Evolutionary conservation across 2,329 filamentous ascomycete species (phyloP).

Genomic region (Fusarium illudens): DNA sequence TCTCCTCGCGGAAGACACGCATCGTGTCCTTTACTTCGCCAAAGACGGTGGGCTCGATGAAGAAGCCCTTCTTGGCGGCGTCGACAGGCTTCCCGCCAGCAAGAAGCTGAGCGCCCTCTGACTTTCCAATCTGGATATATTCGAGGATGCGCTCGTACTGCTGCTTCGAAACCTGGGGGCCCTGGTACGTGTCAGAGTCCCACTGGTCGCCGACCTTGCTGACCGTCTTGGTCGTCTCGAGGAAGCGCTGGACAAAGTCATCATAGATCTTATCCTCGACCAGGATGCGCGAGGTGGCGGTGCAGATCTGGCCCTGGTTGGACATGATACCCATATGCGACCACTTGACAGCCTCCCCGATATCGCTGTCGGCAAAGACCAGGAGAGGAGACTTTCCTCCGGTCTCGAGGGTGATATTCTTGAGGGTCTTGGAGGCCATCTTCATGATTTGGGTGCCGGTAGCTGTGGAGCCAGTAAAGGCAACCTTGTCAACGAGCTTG

Average conservation of each 20-base stretch:
- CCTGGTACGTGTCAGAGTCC: constrained; percentile 49
- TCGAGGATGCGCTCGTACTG: constrained; percentile 73
- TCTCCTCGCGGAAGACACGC: constrained; percentile 90
- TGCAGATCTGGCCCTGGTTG: constrained; percentile 71
- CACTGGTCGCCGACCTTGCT: constrained; percentile 48
- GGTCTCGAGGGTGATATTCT: constrained; percentile 67
- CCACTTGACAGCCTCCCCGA: constrained; percentile 77
- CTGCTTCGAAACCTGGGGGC: constrained; percentile 63
- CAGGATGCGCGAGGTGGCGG: constrained; percentile 80
- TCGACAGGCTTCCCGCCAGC: constrained; percentile 47
- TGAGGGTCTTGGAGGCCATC: constrained; percentile 72
- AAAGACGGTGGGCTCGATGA: constrained; percentile 89
- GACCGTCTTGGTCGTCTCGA: constrained; percentile 69
- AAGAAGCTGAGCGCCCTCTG: constrained; percentile 40
- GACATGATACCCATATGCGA: constrained; percentile 73
- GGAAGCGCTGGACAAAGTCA: constrained; percentile 80
- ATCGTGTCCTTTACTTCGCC: constrained; percentile 70
- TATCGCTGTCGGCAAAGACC: constrained; percentile 77
- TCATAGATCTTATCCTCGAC: constrained; percentile 86
- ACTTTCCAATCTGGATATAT: constrained; percentile 60
- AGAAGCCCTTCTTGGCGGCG: constrained; percentile 79
- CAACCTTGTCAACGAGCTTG: constrained; percentile 77
- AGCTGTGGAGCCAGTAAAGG: constrained; percentile 78
- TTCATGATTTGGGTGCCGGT: constrained; percentile 80
- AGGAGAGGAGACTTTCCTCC: constrained; percentile 81